Percentiles rank a stretch among this genome's conserved stretches.
Conservation (phyloP, 306 rosid species). For the Hylodesmum podocarpum region DNA sequence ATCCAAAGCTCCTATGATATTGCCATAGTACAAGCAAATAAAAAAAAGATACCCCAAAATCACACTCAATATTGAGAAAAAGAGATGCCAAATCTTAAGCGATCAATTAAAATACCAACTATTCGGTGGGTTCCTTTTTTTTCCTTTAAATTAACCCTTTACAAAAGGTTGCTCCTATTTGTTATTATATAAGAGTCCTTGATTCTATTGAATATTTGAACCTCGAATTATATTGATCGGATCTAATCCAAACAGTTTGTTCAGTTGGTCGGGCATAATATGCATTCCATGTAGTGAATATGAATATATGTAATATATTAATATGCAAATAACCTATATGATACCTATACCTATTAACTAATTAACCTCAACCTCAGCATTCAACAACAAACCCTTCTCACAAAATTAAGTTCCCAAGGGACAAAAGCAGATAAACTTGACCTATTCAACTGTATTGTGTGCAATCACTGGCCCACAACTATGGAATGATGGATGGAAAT, state of each 20-base stretch:
- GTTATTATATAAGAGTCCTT: constrained; percentile 30
- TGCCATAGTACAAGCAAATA: constrained; percentile 47
- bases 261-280: constrained; percentile 61
- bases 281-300: constrained; percentile 7
- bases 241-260: constrained; percentile 49
- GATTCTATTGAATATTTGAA: constrained; percentile 51
- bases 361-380: background rate
- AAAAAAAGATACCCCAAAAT: constrained; percentile 55
- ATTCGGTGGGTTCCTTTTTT: constrained; percentile 20
- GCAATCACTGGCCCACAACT: background rate
- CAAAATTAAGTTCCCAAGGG: constrained; percentile 23
- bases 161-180: constrained; percentile 29
- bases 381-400: background rate
- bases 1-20: constrained; percentile 50
- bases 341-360: background rate
- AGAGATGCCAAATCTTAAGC: constrained; percentile 59
- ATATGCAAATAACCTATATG: background rate
- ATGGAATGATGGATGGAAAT: background rate
- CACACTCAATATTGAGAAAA: constrained; percentile 40
- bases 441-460: background rate
- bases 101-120: constrained; percentile 33
- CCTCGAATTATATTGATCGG: constrained; percentile 38
- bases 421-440: constrained; percentile 19
- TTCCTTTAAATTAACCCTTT: constrained; percentile 7
- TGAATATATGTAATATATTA: too few relatives aligned